Conservation (phyloP, 352 stramenopile species). For the Phytopythium vexans region DNA sequence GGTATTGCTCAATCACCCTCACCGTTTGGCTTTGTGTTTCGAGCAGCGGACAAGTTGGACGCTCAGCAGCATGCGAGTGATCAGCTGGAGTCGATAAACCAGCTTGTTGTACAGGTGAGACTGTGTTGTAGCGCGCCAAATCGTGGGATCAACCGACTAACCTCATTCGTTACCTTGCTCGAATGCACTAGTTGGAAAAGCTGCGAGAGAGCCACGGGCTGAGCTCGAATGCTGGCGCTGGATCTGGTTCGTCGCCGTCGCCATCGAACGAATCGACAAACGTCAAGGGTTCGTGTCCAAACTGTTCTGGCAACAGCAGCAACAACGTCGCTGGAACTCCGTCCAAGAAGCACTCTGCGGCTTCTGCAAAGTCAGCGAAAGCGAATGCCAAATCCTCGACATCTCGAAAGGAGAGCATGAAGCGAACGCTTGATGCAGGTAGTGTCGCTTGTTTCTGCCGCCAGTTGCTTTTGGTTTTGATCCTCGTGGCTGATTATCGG, state of each 20-base stretch:
- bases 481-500: too few relatives aligned
- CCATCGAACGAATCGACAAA: neutral
- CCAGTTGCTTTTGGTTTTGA: too few relatives aligned
- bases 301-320: conserved; percentile 21
- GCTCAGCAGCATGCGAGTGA: conserved; percentile 73
- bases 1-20: neutral
- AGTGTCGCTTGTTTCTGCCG: neutral
- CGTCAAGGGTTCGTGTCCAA: conserved; percentile 19
- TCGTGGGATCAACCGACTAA: neutral
- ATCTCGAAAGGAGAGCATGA: conserved; percentile 27
- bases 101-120: conserved; percentile 66
- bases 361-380: conserved; percentile 18
- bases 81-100: conserved; percentile 80
- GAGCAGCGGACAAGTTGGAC: conserved; percentile 66
- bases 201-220: conserved; percentile 34
- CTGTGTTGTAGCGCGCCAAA: neutral
- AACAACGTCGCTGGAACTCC: conserved; percentile 5
- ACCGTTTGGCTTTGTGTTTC: neutral
- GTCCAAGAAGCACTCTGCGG: conserved; percentile 11
- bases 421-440: neutral
- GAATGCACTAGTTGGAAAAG: conserved; percentile 47
- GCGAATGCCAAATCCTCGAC: neutral
- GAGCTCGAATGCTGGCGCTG: too few relatives aligned
- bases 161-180: neutral
- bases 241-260: neutral